phyloP scores from a whole-genome alignment of 257 asterid genomes.

The Mitragyna speciosa region DNA sequence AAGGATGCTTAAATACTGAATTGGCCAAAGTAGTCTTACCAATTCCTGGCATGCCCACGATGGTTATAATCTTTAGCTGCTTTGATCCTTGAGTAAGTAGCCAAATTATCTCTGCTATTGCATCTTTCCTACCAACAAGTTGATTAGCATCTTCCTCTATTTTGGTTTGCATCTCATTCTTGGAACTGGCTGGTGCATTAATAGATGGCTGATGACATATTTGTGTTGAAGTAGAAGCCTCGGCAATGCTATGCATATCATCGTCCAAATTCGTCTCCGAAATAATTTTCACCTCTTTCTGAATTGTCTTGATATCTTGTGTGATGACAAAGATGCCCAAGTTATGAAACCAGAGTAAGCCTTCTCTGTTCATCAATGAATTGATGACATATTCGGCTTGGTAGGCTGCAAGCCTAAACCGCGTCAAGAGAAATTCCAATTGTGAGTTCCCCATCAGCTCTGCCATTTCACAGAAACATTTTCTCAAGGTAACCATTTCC shows the following conservation, averaged over 20 bases:
- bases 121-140: not conserved
- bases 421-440: not conserved
- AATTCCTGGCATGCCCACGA: not conserved
- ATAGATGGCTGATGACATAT: not conserved
- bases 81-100: not conserved
- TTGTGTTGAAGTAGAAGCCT: not conserved
- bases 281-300: not conserved
- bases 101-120: not conserved
- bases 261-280: not conserved
- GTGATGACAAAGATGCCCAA: slow-evolving; percentile 8
- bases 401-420: not conserved
- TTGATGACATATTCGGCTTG: slow-evolving; percentile 6
- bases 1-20: too few relatives aligned
- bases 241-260: not conserved
- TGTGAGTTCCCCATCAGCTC: not conserved
- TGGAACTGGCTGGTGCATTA: not conserved
- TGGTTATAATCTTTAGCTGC: not conserved
- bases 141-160: not conserved
- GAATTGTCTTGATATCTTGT: slow-evolving; percentile 1
- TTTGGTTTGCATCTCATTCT: not conserved
- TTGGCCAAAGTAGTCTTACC: not conserved
- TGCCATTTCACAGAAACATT: not conserved
- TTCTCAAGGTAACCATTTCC: slow-evolving; percentile 4
- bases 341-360: slow-evolving; percentile 23
- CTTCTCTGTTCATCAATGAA: slow-evolving; percentile 19